Evolutionary conservation across 1,139 yeast species (phyloP), one percentile per base, ranked within the genome.

Genomic region (Tardiomyces blankii): DNA sequence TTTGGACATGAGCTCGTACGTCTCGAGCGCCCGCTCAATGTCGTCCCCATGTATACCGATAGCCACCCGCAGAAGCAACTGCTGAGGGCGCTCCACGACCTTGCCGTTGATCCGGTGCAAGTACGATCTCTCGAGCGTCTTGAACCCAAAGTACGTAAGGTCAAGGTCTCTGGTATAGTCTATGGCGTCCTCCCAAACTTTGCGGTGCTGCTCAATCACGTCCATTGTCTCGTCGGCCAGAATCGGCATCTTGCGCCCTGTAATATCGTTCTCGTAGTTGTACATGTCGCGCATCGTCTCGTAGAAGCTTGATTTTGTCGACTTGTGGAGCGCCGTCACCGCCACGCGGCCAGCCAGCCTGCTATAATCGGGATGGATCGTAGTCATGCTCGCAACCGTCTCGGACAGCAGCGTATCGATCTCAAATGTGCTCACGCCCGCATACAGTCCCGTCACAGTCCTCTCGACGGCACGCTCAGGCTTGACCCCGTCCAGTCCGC

Each of bases 361-460:
- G 28, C 95, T 87, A 59, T 85, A 85, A 65, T 87, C 95, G 11
- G 95, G 95, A 62, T 88, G 96, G 46, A 80, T 74, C 13, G 95
- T 86, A 46, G 94, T 80, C 87, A 86, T 78, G 54, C 82, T 79
- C 25, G 95, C 95, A 44, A 93, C 84, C 28, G 91, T 82, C 64
- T 88, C 96, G 18, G 95, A 89, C 40, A 89, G 84, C 18, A 88
- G 74, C 60, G 82, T 80, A 52, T 80, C 82, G 51, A 85, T 68
- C 59, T 84, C 93, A 51, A 77, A 73, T 42, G 93, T 83, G 54
- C 87, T 82, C 45, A 86, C 95, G 55, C 95, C 95, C 57, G 82
- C 85, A 65, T 81, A 82, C 42, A 81, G 82, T 51, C 93, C 94
- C 3, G 81, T 70, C 46, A 77, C 77, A 50, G 81, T 82, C 59